phyloP scores from a whole-genome alignment of 73 alveolate species.

The Halteria grandinella region DNA sequence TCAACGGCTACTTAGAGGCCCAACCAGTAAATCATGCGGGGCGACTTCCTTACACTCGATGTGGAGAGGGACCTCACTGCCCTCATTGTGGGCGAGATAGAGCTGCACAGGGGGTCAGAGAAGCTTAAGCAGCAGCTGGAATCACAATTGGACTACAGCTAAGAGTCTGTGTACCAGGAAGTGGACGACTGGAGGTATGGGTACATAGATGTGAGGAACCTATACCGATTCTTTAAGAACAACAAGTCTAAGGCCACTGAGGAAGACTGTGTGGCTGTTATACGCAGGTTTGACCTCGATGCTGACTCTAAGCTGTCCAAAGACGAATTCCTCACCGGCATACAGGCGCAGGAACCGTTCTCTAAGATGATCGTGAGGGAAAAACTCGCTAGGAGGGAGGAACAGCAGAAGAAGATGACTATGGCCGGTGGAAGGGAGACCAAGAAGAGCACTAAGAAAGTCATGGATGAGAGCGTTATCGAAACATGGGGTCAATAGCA shows the following conservation, averaged over 20 bases:
- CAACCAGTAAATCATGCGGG: not conserved
- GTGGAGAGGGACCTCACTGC: slow-evolving; percentile 40
- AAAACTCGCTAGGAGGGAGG: slow-evolving; percentile 16
- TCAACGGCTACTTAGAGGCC: slow-evolving; percentile 57
- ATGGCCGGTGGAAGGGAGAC: not conserved
- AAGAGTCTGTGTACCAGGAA: slow-evolving; percentile 4
- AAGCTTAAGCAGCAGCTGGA: slow-evolving; percentile 23
- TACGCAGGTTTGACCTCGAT: slow-evolving; percentile 68
- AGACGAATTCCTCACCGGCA: slow-evolving; percentile 53
- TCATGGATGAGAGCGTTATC: not conserved
- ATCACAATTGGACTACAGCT: slow-evolving; percentile 25
- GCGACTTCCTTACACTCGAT: slow-evolving; percentile 27
- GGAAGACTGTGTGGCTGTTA: slow-evolving; percentile 50
- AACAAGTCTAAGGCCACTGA: slow-evolving; percentile 35
- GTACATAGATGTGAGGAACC: slow-evolving; percentile 42
- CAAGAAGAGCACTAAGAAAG: slow-evolving; percentile 34
- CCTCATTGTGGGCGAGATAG: slow-evolving; percentile 37
- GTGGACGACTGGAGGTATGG: slow-evolving; percentile 57
- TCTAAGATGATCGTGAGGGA: slow-evolving; percentile 56
- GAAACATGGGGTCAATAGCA: too few relatives aligned
- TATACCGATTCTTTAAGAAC: slow-evolving; percentile 49
- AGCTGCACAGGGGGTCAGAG: slow-evolving; percentile 27
- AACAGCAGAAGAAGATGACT: slow-evolving; percentile 1
- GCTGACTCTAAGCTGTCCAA: slow-evolving; percentile 58
- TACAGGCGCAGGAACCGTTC: slow-evolving; percentile 61